phyloP scores from a whole-genome alignment of 2,329 filamentous ascomycete species.

The Canariomyces notabilis region DNA sequence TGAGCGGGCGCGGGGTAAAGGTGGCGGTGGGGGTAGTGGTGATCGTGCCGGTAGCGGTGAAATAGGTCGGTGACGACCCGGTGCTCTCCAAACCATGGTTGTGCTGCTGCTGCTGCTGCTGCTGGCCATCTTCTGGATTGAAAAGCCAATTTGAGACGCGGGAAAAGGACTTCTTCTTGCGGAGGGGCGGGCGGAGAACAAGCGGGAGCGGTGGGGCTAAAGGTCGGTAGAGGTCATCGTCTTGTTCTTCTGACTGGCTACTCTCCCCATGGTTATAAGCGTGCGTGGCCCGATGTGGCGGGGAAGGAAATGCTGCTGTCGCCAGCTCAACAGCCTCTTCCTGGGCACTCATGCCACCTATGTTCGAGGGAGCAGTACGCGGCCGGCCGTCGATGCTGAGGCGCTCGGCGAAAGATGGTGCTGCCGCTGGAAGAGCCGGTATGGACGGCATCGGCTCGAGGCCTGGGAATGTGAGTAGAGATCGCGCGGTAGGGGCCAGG shows the following conservation, averaged over 20 bases:
- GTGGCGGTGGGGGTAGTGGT: conserved; percentile 43
- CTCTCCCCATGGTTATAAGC: conserved; percentile 9
- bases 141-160: conserved; percentile 57
- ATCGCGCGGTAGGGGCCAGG: neutral
- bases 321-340: conserved; percentile 19
- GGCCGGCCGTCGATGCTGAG: conserved; percentile 45
- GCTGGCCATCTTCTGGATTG: conserved; percentile 33
- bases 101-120: conserved; percentile 24
- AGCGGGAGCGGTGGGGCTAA: conserved; percentile 54
- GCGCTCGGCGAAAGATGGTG: conserved; percentile 54
- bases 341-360: conserved; percentile 5
- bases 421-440: conserved; percentile 51
- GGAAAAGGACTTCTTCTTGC: conserved; percentile 64
- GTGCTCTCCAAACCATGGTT: conserved; percentile 24
- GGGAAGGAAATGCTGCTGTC: conserved; percentile 26
- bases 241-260: conserved; percentile 19
- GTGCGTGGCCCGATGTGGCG: conserved; percentile 14
- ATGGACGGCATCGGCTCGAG: conserved; percentile 51
- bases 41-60: conserved; percentile 24
- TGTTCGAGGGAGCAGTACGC: conserved; percentile 34
- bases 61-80: conserved; percentile 40
- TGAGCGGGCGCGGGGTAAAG: conserved; percentile 43
- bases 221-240: conserved; percentile 31
- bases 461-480: conserved; percentile 30
- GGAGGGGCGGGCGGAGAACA: conserved; percentile 53